These are phyloP conservation scores for Taiozyma sp. DNA, from an alignment of 1,139 yeast genomes.

Conservation along the genomic window DNA sequence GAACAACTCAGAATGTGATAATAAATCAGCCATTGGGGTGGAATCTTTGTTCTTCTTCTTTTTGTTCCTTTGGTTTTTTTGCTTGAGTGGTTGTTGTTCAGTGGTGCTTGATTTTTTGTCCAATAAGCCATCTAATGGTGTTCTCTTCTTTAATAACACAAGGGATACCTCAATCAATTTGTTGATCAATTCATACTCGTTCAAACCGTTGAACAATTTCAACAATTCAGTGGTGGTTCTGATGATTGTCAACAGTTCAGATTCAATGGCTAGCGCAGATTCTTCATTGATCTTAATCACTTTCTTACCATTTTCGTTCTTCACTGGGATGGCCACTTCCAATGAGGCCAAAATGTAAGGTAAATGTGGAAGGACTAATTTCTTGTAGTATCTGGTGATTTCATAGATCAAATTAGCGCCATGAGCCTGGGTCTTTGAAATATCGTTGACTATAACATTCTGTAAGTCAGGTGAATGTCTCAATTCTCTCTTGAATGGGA, in stretches of 20 bases:
- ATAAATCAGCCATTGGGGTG: slow-evolving; percentile 60
- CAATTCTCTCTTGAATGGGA: slow-evolving; percentile 54
- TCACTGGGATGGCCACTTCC: slow-evolving; percentile 50
- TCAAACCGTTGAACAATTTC: slow-evolving; percentile 28
- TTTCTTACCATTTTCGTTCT: slow-evolving; percentile 17
- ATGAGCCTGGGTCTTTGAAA: slow-evolving; percentile 39
- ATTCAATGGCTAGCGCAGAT: slow-evolving; percentile 24
- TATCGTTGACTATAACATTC: slow-evolving; percentile 36
- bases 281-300: slow-evolving; percentile 18
- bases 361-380: slow-evolving; percentile 45
- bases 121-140: slow-evolving; percentile 25
- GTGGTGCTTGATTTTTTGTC: slow-evolving; percentile 18
- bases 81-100: slow-evolving; percentile 7
- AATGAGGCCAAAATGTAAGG: slow-evolving; percentile 43
- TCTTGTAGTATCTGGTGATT: slow-evolving; percentile 39
- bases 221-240: slow-evolving; percentile 24
- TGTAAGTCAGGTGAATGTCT: slow-evolving; percentile 45
- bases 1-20: slow-evolving; percentile 65
- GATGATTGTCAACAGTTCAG: slow-evolving; percentile 17
- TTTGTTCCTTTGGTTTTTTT: slow-evolving; percentile 28
- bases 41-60: slow-evolving; percentile 41
- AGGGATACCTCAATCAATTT: slow-evolving; percentile 32
- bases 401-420: slow-evolving; percentile 39
- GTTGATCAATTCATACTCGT: slow-evolving; percentile 29
- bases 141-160: slow-evolving; percentile 27